Evolutionary conservation across 352 stramenopile species (phyloP).

Genomic region (Phytophthora fragariae): DNA sequence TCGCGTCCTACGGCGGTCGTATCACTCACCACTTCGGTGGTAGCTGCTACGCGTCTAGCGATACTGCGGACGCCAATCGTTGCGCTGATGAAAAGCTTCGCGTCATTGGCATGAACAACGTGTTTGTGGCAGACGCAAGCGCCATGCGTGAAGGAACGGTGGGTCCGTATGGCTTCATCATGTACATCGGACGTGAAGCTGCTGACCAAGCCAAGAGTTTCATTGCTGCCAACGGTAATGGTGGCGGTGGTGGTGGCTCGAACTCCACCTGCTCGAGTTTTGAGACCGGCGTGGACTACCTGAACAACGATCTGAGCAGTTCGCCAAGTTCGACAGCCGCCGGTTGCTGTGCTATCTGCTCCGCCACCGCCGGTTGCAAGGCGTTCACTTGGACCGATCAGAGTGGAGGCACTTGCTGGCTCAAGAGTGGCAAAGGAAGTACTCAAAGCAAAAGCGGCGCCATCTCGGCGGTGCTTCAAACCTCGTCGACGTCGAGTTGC

Average conservation of each 20-base stretch:
- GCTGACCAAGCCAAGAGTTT: neutral
- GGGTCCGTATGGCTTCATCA: neutral
- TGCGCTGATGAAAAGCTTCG: neutral
- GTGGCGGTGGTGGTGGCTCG: neutral
- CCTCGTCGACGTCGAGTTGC: neutral
- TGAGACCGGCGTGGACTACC: neutral
- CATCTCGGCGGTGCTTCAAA: neutral
- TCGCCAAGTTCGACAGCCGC: neutral
- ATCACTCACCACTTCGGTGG: neutral
- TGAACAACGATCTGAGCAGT: neutral
- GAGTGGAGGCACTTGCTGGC: neutral
- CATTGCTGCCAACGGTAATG: neutral
- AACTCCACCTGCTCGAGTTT: neutral
- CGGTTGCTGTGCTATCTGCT: neutral
- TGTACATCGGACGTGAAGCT: neutral
- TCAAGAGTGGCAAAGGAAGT: neutral
- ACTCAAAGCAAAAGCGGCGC: neutral
- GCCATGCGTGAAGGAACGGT: neutral
- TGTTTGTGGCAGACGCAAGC: neutral
- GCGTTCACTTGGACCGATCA: neutral
- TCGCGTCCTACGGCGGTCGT: neutral
- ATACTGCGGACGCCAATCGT: neutral
- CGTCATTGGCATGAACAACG: neutral
- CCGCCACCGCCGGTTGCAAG: neutral
- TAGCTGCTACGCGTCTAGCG: slow-evolving; percentile 1